Percentiles rank a stretch among this genome's conserved stretches.
Conservation (phyloP, 2,329 filamentous ascomycete species). For the Ophiobolus disseminans region DNA sequence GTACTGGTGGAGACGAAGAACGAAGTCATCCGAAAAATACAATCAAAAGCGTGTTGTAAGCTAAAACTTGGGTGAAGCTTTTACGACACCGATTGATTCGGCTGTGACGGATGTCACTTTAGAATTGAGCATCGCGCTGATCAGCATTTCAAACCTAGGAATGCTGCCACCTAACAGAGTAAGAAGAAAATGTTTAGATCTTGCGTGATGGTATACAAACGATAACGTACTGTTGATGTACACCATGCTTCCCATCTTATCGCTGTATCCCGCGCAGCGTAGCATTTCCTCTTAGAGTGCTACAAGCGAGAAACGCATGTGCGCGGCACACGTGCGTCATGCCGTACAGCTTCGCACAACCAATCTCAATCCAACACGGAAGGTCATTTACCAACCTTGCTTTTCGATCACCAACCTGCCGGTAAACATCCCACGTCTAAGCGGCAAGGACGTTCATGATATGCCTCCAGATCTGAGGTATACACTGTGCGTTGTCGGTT, state of each 20-base stretch:
- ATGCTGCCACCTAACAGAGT: no score
- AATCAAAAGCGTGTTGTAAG: constrained; percentile 16
- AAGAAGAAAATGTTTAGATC: no score
- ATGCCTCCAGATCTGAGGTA: not conserved
- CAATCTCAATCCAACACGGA: constrained; percentile 26
- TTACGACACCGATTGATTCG: constrained; percentile 6
- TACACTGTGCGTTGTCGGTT: not conserved
- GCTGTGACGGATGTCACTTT: not conserved
- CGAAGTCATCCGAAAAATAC: not conserved
- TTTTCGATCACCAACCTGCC: constrained; percentile 26
- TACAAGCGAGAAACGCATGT: constrained; percentile 23
- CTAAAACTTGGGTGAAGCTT: constrained; percentile 7
- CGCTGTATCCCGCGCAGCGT: constrained; percentile 24
- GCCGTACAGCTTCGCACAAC: constrained; percentile 15
- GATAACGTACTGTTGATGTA: constrained; percentile 14
- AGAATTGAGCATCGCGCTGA: no score
- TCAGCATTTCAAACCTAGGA: no score
- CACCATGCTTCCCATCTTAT: constrained; percentile 24
- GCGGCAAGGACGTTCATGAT: constrained; percentile 9
- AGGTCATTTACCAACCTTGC: constrained; percentile 18
- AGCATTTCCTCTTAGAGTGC: constrained; percentile 23
- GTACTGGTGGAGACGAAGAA: constrained; percentile 1
- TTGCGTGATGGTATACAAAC: constrained; percentile 4
- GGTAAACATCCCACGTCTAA: constrained; percentile 18
- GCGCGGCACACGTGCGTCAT: constrained; percentile 18